Percentiles rank a stretch among this genome's conserved stretches.
phyloP scores from a whole-genome alignment of 345 rosid genomes.

The Excoecaria cochinchinensis region DNA sequence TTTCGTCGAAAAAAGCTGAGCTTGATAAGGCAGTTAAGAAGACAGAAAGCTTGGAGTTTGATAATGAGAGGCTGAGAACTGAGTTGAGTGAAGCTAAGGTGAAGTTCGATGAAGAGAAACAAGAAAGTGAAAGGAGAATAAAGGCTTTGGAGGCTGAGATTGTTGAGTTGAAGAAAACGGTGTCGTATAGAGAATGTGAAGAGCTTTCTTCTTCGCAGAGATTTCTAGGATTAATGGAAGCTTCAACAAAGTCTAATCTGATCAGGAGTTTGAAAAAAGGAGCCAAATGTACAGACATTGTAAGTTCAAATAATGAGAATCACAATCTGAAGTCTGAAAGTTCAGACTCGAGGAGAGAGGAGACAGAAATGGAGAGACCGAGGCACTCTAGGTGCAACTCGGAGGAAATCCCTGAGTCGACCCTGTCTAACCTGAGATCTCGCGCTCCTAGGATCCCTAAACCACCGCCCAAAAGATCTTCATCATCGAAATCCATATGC shows the following conservation, averaged over 20 bases:
- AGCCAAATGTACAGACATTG: slow-evolving; percentile 28
- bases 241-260: slow-evolving; percentile 49
- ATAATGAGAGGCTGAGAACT: slow-evolving; percentile 44
- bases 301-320: slow-evolving; percentile 14
- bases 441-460: slow-evolving; percentile 82
- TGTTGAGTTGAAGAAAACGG: slow-evolving; percentile 46
- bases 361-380: slow-evolving; percentile 41
- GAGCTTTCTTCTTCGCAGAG: slow-evolving; percentile 64
- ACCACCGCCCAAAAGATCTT: slow-evolving; percentile 78
- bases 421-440: slow-evolving; percentile 57
- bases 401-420: slow-evolving; percentile 64
- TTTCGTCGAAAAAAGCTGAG: slow-evolving; percentile 41
- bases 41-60: slow-evolving; percentile 43
- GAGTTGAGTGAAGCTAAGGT: slow-evolving; percentile 30
- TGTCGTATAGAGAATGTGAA: slow-evolving; percentile 45
- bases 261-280: slow-evolving; percentile 50
- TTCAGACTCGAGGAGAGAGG: slow-evolving; percentile 41
- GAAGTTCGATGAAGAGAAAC: slow-evolving; percentile 33
- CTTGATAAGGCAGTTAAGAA: slow-evolving; percentile 32
- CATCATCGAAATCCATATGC: slow-evolving; percentile 21
- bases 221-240: slow-evolving; percentile 67
- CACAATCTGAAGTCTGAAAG: slow-evolving; percentile 27
- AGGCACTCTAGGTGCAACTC: slow-evolving; percentile 58
- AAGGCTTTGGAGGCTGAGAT: slow-evolving; percentile 52
- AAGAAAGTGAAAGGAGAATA: slow-evolving; percentile 40